Base-by-base conservation (phyloP, 495 filamentous ascomycete species). In the Aspergillus wentii region DNA sequence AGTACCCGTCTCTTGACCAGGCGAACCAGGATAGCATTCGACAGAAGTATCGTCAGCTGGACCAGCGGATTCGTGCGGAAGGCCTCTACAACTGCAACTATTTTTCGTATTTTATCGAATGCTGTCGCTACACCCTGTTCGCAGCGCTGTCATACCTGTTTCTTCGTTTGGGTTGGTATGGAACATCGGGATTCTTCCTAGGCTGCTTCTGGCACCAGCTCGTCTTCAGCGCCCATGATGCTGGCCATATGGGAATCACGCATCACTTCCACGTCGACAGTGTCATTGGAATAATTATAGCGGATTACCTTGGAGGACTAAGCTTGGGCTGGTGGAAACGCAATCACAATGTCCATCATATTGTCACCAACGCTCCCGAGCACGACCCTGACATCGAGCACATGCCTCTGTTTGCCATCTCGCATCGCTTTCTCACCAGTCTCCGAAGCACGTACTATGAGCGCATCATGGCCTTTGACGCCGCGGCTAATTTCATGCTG, bases 361-460 rank as follows among this genome's bases (percentile, higher is more conserved):
- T 98, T 48, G 85, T 98, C 22, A 98, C 92, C 13, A 98, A 98
- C 62, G 84, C 83, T 32, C 87, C 92, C 17, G 92, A 96, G 56
- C 92, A 98, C 59, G 92, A 98, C 56, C 92, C 92, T 1, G 92
- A 98, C 59, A 98, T 96, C 44, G 81, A 98, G 60, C 88, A 95
- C 48, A 82, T 98, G 69, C 92, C 92, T 1, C 90, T 97, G 67
- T 86, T 98, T 56, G 92, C 92, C 45, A 73, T 96, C 38, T 90
- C 83, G 6, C 92, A 94, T 54, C 79, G 87, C 31, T 87, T 97
- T 49, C 76, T 96, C 39, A 68, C 63, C 17, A 80, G 65, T 38
- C 68, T 98, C 17, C 76, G 75, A 35, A 95, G 88, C 36, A 88
- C 86, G 5, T 98, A 91, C 62, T 94, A 98, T 60, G 83, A 94